Conservation (phyloP, 2,329 filamentous ascomycete species). For the Penicillium vulpinum region DNA sequence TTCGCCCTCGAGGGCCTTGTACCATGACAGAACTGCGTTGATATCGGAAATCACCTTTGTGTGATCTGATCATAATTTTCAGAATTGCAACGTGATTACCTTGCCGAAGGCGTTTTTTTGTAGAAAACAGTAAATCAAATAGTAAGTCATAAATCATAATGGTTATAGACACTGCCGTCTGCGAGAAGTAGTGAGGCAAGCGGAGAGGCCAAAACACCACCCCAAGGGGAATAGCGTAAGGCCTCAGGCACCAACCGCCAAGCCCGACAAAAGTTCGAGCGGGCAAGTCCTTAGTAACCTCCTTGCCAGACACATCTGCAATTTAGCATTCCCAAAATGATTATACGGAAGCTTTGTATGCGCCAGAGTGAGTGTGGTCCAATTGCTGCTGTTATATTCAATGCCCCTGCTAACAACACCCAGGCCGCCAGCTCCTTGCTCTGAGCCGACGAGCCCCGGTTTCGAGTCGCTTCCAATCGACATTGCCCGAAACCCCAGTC, state of each 20-base stretch:
- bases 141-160: not conserved
- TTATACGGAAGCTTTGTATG: constrained; percentile 42
- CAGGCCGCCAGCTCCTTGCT: constrained; percentile 41
- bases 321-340: constrained; percentile 36
- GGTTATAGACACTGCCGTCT: not conserved
- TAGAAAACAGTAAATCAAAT: not conserved
- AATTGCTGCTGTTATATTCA: not conserved
- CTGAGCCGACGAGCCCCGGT: constrained; percentile 35
- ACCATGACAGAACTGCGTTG: constrained; percentile 19
- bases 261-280: constrained; percentile 40
- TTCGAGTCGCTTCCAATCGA: constrained; percentile 37
- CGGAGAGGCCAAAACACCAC: constrained; percentile 9
- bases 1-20: constrained; percentile 7
- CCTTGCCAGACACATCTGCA: constrained; percentile 16
- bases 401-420: constrained; percentile 14
- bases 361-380: constrained; percentile 40
- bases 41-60: constrained; percentile 11
- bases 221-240: constrained; percentile 5
- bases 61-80: constrained; percentile 11
- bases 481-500: constrained; percentile 25
- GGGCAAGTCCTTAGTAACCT: constrained; percentile 24
- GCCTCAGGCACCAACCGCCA: constrained; percentile 35
- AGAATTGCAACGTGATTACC: constrained; percentile 14
- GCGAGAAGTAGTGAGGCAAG: not conserved
- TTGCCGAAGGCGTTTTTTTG: not conserved